A percentile compares a stretch with the other conserved stretches of the same genome.
Conservation (phyloP, 2,329 filamentous ascomycete species). For the Coleophoma cylindrospora region DNA sequence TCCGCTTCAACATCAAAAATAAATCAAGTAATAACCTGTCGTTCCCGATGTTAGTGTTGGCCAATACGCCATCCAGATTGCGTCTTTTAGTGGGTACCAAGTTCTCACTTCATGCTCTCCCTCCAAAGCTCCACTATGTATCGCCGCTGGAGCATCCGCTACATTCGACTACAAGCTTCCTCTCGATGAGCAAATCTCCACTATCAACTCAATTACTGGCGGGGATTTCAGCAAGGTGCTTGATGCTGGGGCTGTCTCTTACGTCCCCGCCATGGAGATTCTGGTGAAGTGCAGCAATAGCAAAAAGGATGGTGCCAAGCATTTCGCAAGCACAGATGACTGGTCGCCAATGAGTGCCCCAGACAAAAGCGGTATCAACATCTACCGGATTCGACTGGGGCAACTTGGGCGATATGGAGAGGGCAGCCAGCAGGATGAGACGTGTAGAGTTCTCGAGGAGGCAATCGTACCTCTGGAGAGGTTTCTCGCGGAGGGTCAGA, state of each 20-base stretch:
- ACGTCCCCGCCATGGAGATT: conserved; percentile 25
- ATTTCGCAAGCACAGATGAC: conserved; percentile 28
- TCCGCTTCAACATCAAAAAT: background rate
- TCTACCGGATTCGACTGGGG: conserved; percentile 13
- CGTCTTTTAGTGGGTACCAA: conserved; percentile 29
- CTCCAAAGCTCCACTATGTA: conserved; percentile 22
- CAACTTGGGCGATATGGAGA: conserved; percentile 14
- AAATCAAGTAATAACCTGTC: background rate
- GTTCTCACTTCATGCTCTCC: conserved; percentile 31
- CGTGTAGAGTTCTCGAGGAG: background rate
- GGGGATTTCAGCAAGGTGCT: conserved; percentile 29
- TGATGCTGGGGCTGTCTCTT: conserved; percentile 26
- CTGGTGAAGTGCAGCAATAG: conserved; percentile 14
- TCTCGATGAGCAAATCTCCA: conserved; percentile 25
- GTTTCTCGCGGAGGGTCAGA: conserved; percentile 6
- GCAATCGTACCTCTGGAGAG: conserved; percentile 13
- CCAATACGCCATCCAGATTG: conserved; percentile 19
- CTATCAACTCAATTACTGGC: conserved; percentile 26
- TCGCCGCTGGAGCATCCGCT: conserved; percentile 26
- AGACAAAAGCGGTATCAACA: conserved; percentile 6
- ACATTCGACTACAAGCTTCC: conserved; percentile 26
- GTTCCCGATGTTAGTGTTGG: too few relatives aligned
- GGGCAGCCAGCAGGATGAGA: background rate
- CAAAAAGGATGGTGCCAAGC: conserved; percentile 21
- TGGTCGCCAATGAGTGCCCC: conserved; percentile 23